These are phyloP conservation scores for Cadophora gregata DNA, from an alignment of 2,329 filamentous ascomycete genomes.

Conservation along the genomic window DNA sequence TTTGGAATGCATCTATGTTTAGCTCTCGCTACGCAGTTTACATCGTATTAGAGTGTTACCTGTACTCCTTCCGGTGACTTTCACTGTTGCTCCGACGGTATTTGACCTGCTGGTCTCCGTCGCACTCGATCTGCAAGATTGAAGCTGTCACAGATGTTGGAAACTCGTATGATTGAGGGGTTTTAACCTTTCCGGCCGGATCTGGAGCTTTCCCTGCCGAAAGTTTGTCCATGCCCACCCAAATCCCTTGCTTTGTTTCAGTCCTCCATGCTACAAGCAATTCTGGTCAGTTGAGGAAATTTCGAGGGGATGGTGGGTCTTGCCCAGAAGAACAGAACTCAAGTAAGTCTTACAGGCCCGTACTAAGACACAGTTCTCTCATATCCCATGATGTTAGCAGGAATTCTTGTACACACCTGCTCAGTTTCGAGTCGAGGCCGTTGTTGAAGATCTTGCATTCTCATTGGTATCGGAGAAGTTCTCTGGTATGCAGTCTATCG, in stretches of 20 bases:
- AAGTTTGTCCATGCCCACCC: neutral
- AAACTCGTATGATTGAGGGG: neutral
- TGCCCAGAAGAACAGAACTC: no score
- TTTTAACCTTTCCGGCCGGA: neutral
- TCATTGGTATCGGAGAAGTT: neutral
- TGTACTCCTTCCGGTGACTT: constrained; percentile 3
- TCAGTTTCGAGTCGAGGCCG: neutral
- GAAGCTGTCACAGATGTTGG: neutral
- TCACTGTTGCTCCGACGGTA: neutral
- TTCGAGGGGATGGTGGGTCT: neutral
- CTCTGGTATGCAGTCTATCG: neutral
- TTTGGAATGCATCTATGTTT: constrained; percentile 2
- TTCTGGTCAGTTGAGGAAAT: no score
- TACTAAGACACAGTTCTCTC: neutral
- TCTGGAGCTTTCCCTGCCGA: constrained; percentile 6
- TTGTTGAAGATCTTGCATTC: neutral
- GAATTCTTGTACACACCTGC: neutral
- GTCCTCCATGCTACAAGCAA: neutral
- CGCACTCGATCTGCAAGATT: neutral
- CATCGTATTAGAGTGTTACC: constrained; percentile 11
- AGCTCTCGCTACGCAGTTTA: neutral
- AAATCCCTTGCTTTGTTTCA: neutral
- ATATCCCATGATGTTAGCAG: neutral
- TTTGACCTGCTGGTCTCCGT: constrained; percentile 9
- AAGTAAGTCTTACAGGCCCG: neutral